Evolutionary conservation across 139 green algal species (phyloP), one percentile per base, ranked within the genome.

Genomic region (Coelastrella sp.): DNA sequence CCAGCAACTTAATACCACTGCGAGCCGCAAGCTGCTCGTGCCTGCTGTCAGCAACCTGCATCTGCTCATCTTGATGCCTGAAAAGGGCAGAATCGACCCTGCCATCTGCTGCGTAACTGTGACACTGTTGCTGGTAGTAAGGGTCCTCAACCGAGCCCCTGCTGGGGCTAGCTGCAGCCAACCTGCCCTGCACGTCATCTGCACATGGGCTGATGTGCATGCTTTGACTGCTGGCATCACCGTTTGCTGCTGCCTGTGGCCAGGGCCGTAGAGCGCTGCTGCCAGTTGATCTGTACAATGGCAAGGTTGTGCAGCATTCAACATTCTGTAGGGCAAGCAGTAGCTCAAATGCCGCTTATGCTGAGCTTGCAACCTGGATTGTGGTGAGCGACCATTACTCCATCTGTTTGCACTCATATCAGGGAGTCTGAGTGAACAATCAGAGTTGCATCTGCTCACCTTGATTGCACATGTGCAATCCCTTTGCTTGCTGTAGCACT

Each of bases 151-250:
- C 5, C 6, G 37, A 63, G 27, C 34, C 79, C 32, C 41, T 23
- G 30, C 5, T 62, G 9, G 59, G 11, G 15, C 38, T 34, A 11
- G 25, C 77, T 64, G 62, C 79, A 68, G 41, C 79, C 37, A n/a
- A 30, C 45, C 15, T 41, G n/a, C 40, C 13, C 21, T 50, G 21
- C 37, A 19, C 5, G 8, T 23, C 57, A 45, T 45, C 48, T 48
- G n/a, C 60, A 40, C 38, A 68, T 64, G 77, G 37, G 76, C 53
- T 72, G 76, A 53, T 71, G 35, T 72, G 76, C 27, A 57, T n/a
- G 21, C 53, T 34, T 19, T 32, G 30, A 37, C 76, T 59, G 57
- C 51, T 38, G 57, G 25, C 11, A 9, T 69, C 57, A 17, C 57
- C 76, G 21, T 69, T 73, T 3, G 40, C 53, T 53, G 76, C 76